Conservation (phyloP, 306 rosid species). For the Datisca glomerata region DNA sequence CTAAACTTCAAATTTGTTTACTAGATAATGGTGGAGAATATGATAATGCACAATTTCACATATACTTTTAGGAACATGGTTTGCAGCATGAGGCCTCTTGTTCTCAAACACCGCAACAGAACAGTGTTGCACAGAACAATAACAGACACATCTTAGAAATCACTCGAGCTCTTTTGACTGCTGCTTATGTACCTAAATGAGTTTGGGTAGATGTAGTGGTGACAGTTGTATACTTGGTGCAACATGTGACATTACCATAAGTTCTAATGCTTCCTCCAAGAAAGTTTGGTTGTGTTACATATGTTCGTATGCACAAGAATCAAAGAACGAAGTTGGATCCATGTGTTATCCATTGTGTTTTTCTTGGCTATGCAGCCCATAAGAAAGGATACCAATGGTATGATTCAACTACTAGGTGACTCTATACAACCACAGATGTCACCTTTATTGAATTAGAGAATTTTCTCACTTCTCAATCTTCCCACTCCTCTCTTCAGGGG, state of each 20-base stretch:
- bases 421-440: background rate
- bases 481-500: constrained; percentile 2
- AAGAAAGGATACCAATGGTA: background rate
- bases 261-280: constrained; percentile 1
- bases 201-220: background rate
- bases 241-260: background rate
- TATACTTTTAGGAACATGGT: background rate
- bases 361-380: background rate
- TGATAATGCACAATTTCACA: background rate
- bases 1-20: background rate
- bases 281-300: constrained; percentile 2
- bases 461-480: background rate
- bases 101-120: constrained; percentile 1
- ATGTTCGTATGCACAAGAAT: background rate
- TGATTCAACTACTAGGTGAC: background rate
- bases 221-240: constrained; percentile 1
- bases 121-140: background rate
- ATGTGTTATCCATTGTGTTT: constrained; percentile 1
- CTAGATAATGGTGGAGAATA: background rate
- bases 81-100: background rate
- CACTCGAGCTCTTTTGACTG: background rate
- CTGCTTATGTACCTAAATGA: background rate
- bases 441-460: background rate
- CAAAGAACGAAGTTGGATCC: background rate
- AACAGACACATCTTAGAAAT: background rate